Percentiles rank a stretch among this genome's conserved stretches.
Conservation (phyloP, 257 asterid genomes). For the Scutellaria baicalensis region DNA sequence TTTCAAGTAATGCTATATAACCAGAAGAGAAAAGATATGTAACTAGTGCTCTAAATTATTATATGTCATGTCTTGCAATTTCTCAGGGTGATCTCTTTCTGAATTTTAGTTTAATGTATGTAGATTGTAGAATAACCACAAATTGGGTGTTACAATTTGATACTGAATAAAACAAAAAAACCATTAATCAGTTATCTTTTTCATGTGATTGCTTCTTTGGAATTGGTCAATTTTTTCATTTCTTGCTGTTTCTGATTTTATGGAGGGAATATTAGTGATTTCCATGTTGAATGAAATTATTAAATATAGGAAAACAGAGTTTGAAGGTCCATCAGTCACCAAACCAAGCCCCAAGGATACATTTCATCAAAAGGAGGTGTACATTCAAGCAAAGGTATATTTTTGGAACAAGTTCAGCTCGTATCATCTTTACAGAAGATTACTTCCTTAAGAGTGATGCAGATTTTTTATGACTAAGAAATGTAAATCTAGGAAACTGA, state of each 20-base stretch:
- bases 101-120: not conserved
- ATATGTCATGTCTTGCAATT: not conserved
- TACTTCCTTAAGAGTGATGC: not conserved
- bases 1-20: not conserved
- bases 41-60: not conserved
- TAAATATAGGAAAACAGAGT: constrained; percentile 30
- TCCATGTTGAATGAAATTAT: constrained; percentile 5
- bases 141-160: not conserved
- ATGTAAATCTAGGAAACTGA: not conserved
- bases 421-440: not conserved
- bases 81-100: not conserved
- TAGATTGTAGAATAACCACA: not conserved
- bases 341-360: constrained; percentile 73
- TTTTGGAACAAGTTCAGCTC: not conserved
- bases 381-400: constrained; percentile 82
- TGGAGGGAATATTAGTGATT: not conserved
- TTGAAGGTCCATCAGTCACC: constrained; percentile 36
- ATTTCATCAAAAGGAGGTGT: constrained; percentile 63
- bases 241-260: constrained; percentile 3
- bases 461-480: not conserved
- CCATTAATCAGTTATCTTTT: not conserved
- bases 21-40: not conserved
- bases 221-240: not conserved
- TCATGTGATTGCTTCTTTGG: not conserved
- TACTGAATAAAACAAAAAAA: not conserved